phyloP scores from a whole-genome alignment of 345 rosid species.

The Conringia planisiliqua region DNA sequence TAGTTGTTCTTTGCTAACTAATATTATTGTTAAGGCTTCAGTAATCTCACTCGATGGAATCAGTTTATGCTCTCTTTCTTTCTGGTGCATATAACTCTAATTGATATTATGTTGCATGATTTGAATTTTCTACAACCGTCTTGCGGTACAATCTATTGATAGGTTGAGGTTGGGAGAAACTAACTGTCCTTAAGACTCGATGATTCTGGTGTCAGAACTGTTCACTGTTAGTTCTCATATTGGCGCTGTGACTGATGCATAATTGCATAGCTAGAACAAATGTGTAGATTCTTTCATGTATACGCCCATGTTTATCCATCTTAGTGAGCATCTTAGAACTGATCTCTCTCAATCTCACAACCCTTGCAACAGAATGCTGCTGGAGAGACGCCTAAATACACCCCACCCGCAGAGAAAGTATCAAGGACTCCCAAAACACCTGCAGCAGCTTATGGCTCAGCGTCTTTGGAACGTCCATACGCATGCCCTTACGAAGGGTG shows the following conservation, averaged over 20 bases:
- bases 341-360: not conserved
- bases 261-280: conserved; percentile 1
- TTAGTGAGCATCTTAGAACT: not conserved
- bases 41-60: not conserved
- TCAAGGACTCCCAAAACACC: conserved; percentile 56
- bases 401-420: conserved; percentile 76
- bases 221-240: not conserved
- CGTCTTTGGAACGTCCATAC: conserved; percentile 80
- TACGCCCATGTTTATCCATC: not conserved
- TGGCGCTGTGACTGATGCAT: not conserved
- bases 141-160: not conserved
- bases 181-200: not conserved
- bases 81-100: not conserved
- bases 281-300: not conserved
- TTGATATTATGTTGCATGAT: not conserved
- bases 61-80: not conserved
- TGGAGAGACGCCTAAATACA: conserved; percentile 58
- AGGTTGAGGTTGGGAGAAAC: not conserved
- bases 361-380: conserved; percentile 42
- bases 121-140: not conserved
- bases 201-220: conserved; percentile 2
- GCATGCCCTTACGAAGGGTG: conserved; percentile 92
- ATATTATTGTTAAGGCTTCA: not conserved
- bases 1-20: not conserved
- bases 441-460: conserved; percentile 52